Evolutionary conservation across 257 asterid genomes (phyloP).

Genomic region (Penstemon davidsonii): DNA sequence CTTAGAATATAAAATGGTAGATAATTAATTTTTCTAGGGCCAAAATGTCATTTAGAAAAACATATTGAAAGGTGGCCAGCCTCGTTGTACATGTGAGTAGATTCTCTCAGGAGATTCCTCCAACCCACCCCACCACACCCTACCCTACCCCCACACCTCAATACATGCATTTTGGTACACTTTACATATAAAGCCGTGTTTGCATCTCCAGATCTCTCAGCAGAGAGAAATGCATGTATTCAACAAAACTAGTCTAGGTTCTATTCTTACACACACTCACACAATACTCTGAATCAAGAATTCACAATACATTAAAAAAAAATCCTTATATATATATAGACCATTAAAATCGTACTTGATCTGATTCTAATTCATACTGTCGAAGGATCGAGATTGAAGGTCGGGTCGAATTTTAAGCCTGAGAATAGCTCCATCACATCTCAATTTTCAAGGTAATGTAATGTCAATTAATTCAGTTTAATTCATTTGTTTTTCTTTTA

Average conservation of each 20-base stretch:
- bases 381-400: neutral
- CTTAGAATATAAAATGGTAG: neutral
- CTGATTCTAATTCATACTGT: neutral
- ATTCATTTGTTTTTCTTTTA: neutral
- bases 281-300: neutral
- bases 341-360: neutral
- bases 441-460: neutral
- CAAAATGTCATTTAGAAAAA: conserved; percentile 25
- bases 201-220: conserved; percentile 36
- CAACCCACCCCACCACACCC: neutral
- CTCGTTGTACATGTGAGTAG: conserved; percentile 44
- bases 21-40: neutral
- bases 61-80: conserved; percentile 37
- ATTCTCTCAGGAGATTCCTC: conserved; percentile 40
- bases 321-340: neutral
- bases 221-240: neutral
- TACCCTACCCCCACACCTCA: neutral
- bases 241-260: neutral
- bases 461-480: neutral
- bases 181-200: conserved; percentile 2
- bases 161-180: conserved; percentile 27
- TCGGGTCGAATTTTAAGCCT: neutral
- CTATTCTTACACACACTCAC: neutral
- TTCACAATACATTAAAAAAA: neutral
- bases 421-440: neutral